Evolutionary conservation across 2,329 filamentous ascomycete genomes (phyloP), one percentile per base, ranked within the genome.

Genomic region (Cordyceps cateniannulata): DNA sequence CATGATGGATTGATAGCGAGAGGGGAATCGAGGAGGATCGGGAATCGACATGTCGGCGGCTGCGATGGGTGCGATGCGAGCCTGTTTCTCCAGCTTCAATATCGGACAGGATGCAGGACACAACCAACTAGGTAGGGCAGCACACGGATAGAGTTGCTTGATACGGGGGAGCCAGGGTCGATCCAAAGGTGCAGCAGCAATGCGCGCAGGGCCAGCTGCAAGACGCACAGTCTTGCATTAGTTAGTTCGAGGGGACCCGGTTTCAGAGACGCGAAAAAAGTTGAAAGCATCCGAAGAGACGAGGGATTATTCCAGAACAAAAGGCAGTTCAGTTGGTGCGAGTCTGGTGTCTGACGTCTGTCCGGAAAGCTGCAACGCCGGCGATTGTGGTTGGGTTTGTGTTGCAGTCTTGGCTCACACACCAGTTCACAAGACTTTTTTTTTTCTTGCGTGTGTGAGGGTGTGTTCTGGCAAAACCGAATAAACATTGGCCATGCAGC

Each of bases 141-240:
- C 32, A 50, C 22, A 40, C 38, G 56, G 24, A 52, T 59, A 45
- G 48, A 59, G 48, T 59, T 59, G 38, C 56, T 59, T 27, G 38
- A 42, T 59, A 51, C 25, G 48, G 56, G 45, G 45, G 29, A 8
- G n/a, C 18, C 35, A 51, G n/a, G 56, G 56, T 52, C 56, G 56
- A 51, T 59, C 48, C 38, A 24, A 50, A 42, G 3, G 40, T 4
- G 55, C 42, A 42, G 55, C 55, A 58, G 55, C 44, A 35, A 40
- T 44, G 38, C 48, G 27, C 35, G 56, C 25, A 45, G 48, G 48
- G 48, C 38, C 56, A 24, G 56, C 25, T 59, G 48, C 56, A 59
- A 48, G 44, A 42, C 27, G 45, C 44, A n/a, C n/a, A 40, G 27
- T 49, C 29, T 22, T 27, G 27, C n/a, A 27, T 49, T 29, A 44